These are phyloP conservation scores for Metschnikowia henanensis DNA, from an alignment of 805 yeast genomes.

Conservation along the genomic window DNA sequence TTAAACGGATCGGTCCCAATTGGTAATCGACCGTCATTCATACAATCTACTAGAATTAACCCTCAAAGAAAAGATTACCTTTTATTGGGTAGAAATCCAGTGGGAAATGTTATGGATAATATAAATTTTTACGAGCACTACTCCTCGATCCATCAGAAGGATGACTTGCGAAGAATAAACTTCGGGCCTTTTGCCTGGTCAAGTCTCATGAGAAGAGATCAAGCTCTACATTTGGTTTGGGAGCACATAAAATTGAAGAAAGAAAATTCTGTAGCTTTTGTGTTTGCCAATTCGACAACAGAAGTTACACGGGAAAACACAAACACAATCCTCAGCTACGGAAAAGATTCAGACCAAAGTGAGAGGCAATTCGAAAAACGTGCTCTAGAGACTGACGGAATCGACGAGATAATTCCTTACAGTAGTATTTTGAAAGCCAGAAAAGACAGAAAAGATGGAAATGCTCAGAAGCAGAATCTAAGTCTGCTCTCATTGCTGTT, in stretches of 20 bases:
- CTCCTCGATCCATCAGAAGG: slow-evolving; percentile 31
- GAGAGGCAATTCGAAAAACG: slow-evolving; percentile 32
- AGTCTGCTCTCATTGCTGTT: slow-evolving; percentile 19
- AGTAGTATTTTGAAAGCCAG: slow-evolving; percentile 21
- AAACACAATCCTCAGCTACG: slow-evolving; percentile 19
- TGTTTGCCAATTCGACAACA: slow-evolving; percentile 20
- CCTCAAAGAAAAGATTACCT: slow-evolving; percentile 9
- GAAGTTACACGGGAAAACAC: slow-evolving; percentile 27
- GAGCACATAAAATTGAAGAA: slow-evolving; percentile 25
- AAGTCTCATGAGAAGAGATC: slow-evolving; percentile 36
- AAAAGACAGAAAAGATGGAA: slow-evolving; percentile 16
- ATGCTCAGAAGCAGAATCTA: slow-evolving; percentile 6
- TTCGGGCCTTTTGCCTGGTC: slow-evolving; percentile 43
- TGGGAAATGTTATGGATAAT: slow-evolving; percentile 13
- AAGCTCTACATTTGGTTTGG: slow-evolving; percentile 35
- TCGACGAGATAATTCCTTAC: slow-evolving; percentile 34
- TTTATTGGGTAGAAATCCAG: slow-evolving; percentile 14
- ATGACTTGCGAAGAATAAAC: slow-evolving; percentile 28
- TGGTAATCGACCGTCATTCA: background rate
- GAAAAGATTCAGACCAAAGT: slow-evolving; percentile 6
- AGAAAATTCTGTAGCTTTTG: slow-evolving; percentile 24
- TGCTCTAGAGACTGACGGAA: slow-evolving; percentile 35
- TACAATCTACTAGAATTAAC: slow-evolving; percentile 4
- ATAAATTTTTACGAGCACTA: slow-evolving; percentile 25
- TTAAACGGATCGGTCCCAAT: background rate